A percentile compares a stretch with the other conserved stretches of the same genome.
phyloP scores from a whole-genome alignment of 1,284 basidiomycete genomes.

The Caloboletus inedulis region DNA sequence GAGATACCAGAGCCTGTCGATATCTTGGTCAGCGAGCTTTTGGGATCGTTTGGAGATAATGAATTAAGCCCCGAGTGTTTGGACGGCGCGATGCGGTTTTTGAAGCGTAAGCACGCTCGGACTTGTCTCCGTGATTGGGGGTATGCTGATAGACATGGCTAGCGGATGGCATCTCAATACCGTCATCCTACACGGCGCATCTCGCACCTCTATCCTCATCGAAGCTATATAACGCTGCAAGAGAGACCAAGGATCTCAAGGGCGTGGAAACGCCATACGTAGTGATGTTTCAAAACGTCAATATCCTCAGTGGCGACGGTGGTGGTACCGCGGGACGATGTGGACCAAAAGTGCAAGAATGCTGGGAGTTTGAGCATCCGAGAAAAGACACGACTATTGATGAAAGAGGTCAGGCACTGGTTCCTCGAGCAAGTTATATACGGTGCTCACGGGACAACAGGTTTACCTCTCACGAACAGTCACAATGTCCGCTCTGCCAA shows the following conservation, averaged over 20 bases:
- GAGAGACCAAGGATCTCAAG: conserved; percentile 61
- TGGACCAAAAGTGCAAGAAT: conserved; percentile 86
- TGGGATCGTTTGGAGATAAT: conserved; percentile 98
- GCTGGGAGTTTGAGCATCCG: conserved; percentile 98
- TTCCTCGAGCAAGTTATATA: not conserved
- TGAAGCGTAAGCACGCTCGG: conserved; percentile 64
- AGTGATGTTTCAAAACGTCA: conserved; percentile 94
- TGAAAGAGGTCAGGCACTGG: conserved; percentile 51
- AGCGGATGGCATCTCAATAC: conserved; percentile 95
- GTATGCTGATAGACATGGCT: conserved; percentile 10
- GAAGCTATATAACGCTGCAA: conserved; percentile 84
- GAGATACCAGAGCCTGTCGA: conserved; percentile 84
- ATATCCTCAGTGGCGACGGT: conserved; percentile 76
- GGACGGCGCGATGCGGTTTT: conserved; percentile 90
- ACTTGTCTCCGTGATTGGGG: conserved; percentile 1
- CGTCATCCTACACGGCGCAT: conserved; percentile 92
- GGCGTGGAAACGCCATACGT: conserved; percentile 92
- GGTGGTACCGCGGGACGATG: conserved; percentile 61
- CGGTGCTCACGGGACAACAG: conserved; percentile 38
- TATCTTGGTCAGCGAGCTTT: conserved; percentile 92
- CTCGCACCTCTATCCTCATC: conserved; percentile 92
- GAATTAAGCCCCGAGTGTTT: conserved; percentile 97
- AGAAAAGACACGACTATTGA: conserved; percentile 75
- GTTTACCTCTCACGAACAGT: conserved; percentile 80
- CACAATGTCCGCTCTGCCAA: conserved; percentile 83